Evolutionary conservation across 495 filamentous ascomycete genomes (phyloP).

Genomic region (Halenospora varia): DNA sequence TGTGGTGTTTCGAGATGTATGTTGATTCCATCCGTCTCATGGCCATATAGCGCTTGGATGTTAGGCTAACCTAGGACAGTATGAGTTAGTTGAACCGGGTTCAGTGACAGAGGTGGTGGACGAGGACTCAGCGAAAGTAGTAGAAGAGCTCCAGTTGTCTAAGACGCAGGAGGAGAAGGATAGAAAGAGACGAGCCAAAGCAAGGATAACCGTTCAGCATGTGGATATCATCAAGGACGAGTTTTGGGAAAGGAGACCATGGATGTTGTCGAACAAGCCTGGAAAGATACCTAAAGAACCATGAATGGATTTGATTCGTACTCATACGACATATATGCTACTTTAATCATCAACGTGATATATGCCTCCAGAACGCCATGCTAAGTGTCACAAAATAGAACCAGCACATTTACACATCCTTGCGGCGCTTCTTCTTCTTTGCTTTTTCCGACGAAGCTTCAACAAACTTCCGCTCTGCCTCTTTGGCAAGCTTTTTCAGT

Average conservation of each 20-base stretch:
- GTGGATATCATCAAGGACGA: constrained; percentile 90
- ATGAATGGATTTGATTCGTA: constrained; percentile 33
- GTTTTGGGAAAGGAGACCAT: constrained; percentile 85
- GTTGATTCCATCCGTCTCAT: constrained; percentile 21
- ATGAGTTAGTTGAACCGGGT: constrained; percentile 49
- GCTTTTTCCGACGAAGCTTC: constrained; percentile 10
- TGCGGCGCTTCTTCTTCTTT: constrained; percentile 22
- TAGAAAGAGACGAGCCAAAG: constrained; percentile 69
- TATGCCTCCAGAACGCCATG: constrained; percentile 14
- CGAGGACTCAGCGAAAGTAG: constrained; percentile 15
- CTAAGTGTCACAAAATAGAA: not conserved
- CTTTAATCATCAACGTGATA: constrained; percentile 1
- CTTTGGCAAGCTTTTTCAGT: constrained; percentile 37
- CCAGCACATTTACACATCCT: constrained; percentile 8
- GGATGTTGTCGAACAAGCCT: constrained; percentile 75
- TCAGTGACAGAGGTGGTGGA: constrained; percentile 10
- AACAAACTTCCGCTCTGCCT: constrained; percentile 26
- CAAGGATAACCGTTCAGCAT: constrained; percentile 74
- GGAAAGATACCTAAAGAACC: constrained; percentile 54
- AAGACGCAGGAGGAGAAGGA: constrained; percentile 76
- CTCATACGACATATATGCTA: constrained; percentile 13
- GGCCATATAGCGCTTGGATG: not conserved
- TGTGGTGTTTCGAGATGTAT: constrained; percentile 79
- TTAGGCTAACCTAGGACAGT: constrained; percentile 29
- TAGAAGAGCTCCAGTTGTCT: constrained; percentile 46